Conservation (phyloP, 768 basidiomycete species). For the Crepidotus variabilis region DNA sequence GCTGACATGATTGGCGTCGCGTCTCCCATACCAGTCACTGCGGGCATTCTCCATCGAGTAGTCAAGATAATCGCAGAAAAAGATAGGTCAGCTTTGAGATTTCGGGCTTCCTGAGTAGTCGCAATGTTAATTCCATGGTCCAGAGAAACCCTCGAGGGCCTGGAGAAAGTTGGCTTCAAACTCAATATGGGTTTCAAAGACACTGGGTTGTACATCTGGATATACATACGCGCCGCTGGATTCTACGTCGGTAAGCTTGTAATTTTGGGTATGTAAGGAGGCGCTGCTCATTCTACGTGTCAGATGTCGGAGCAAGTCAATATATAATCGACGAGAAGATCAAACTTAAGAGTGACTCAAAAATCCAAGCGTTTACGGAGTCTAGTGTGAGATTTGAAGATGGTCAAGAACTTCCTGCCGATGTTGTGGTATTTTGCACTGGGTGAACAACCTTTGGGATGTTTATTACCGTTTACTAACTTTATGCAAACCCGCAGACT, state of each 20-base stretch:
- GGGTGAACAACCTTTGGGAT: slow-evolving; percentile 32
- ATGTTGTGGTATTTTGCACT: slow-evolving; percentile 58
- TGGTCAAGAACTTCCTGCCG: slow-evolving; percentile 42
- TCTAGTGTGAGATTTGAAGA: slow-evolving; percentile 45
- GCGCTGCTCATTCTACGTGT: not conserved
- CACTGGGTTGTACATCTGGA: slow-evolving; percentile 47
- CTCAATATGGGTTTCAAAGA: slow-evolving; percentile 46
- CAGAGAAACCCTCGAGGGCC: slow-evolving; percentile 43
- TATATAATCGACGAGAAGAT: slow-evolving; percentile 65
- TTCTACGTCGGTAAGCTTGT: slow-evolving; percentile 57
- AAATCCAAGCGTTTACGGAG: slow-evolving; percentile 41
- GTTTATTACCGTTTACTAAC: not conserved
- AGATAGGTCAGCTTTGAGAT: slow-evolving; percentile 43
- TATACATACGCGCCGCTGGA: slow-evolving; percentile 45
- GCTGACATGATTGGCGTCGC: slow-evolving; percentile 48
- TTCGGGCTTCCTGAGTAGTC: too few species aligned
- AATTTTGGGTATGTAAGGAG: not conserved
- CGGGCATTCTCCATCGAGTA: slow-evolving; percentile 17
- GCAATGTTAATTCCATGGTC: too few species aligned
- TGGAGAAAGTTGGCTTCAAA: slow-evolving; percentile 57
- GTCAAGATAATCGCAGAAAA: slow-evolving; percentile 42
- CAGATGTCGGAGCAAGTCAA: slow-evolving; percentile 58
- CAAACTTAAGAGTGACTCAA: slow-evolving; percentile 61
- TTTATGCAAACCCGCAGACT: too few species aligned
- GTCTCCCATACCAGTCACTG: slow-evolving; percentile 29